Conservation (phyloP, 83 land plant species). For the Thuja plicata region DNA sequence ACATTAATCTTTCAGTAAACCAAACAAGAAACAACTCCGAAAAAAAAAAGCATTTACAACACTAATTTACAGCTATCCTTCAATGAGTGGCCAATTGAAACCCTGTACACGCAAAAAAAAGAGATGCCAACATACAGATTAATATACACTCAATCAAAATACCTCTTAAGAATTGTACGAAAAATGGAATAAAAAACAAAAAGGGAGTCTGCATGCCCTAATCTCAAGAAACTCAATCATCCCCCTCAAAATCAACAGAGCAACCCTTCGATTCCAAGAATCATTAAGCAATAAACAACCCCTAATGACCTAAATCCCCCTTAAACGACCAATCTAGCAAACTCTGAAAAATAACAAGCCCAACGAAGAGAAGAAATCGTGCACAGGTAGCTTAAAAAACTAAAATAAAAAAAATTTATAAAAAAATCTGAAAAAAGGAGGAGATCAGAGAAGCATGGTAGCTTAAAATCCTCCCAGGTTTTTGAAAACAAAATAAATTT, state of each 20-base stretch:
- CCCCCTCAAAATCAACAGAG: neutral
- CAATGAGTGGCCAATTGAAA: neutral
- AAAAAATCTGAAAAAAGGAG: too few relatives aligned
- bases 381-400: too few relatives aligned
- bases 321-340: neutral
- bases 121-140: slow-evolving; percentile 3
- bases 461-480: neutral
- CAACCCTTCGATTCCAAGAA: neutral
- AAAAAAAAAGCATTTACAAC: slow-evolving; percentile 7
- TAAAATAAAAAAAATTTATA: neutral
- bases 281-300: neutral
- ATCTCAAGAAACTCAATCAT: neutral
- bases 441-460: neutral
- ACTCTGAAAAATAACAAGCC: neutral
- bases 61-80: slow-evolving; percentile 9
- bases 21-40: neutral
- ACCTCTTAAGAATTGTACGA: neutral
- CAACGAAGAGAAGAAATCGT: neutral
- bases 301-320: neutral
- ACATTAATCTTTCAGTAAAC: slow-evolving; percentile 12
- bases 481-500: too few relatives aligned
- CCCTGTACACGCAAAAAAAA: slow-evolving; percentile 5
- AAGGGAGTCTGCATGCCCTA: neutral
- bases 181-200: neutral
- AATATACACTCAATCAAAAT: neutral